phyloP scores from a whole-genome alignment of 192 early-diverging fungal genomes.

The Glomus cerebriforme region DNA sequence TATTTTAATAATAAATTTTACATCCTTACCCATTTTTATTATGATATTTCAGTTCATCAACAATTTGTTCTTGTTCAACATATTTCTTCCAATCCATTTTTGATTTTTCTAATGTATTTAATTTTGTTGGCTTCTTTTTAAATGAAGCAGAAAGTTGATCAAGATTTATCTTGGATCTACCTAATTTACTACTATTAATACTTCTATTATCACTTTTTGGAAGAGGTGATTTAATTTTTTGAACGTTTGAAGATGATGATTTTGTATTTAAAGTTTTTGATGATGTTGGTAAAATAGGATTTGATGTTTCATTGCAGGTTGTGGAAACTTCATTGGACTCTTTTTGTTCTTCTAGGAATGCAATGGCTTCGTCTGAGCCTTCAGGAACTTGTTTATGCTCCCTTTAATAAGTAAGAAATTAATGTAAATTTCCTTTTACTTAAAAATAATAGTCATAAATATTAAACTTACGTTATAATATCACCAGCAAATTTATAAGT shows the following conservation, averaged over 20 bases:
- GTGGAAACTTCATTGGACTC: neutral
- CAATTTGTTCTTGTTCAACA: conserved; percentile 64
- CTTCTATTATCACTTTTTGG: neutral
- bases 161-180: conserved; percentile 37
- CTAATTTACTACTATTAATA: conserved; percentile 9
- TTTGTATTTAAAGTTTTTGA: neutral
- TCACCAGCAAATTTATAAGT: neutral
- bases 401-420: neutral
- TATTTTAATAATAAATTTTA: neutral
- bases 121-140: conserved; percentile 57
- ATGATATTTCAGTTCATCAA: conserved; percentile 61
- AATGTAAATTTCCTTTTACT: neutral
- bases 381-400: neutral
- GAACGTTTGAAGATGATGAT: neutral
- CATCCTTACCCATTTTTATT: conserved; percentile 64
- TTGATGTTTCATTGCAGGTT: neutral
- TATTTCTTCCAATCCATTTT: conserved; percentile 69
- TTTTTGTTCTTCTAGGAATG: neutral
- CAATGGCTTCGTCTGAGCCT: neutral
- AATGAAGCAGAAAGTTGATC: conserved; percentile 38
- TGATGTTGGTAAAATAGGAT: neutral
- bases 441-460: no score
- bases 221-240: neutral
- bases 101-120: conserved; percentile 71
- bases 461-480: neutral